Evolutionary conservation across 2,329 filamentous ascomycete species (phyloP), one percentile per base, ranked within the genome.

Genomic region (Penicillium sp.): DNA sequence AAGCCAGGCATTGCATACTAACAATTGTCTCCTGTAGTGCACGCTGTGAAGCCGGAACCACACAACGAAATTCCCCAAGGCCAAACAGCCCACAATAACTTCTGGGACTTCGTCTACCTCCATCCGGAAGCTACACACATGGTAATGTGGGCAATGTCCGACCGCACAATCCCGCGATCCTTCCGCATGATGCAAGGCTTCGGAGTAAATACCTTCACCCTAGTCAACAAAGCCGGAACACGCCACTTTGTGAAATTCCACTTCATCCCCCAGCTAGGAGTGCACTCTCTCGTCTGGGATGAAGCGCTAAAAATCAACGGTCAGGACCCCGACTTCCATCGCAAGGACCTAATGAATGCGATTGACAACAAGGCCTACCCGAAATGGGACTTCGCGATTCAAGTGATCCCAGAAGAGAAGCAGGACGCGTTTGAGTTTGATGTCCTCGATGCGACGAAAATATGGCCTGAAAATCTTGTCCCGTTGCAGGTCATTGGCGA

Each of bases 371-470:
- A 87, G 5, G 78, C 79, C 0, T 91, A 79, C 61, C 88, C 89
- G 8, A 87, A 84, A 63, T 94, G 88, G 88, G 86, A 87, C 63
- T 89, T 94, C 53, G 88, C 87, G 38, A 85, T 95, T n/a, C 90
- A 95, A 64, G 78, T 85, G 3, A 81, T 94, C 22, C 81, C 86
- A 0, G 89, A 92, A 57, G 79, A 79, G 7, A 80, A 85, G 44
- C 82, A 89, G 66, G 78, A 92, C 55, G 82, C 88, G 13, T 95
- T 92, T 54, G 89, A 92, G 7, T 92, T 94, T 54, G 89, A 94
- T 63, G 86, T 92, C 25, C 80, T 94, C 1, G 90, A 95, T 60
- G 85, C 89, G 0, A 95, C 90, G 36, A 94, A 95, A 74, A 71
- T 92, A 22, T 94, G 89, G 89, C 90, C 89, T 0, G 88, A 94